Evolutionary conservation across 1,284 basidiomycete genomes (phyloP).

Genomic region (Sutorius eximius): DNA sequence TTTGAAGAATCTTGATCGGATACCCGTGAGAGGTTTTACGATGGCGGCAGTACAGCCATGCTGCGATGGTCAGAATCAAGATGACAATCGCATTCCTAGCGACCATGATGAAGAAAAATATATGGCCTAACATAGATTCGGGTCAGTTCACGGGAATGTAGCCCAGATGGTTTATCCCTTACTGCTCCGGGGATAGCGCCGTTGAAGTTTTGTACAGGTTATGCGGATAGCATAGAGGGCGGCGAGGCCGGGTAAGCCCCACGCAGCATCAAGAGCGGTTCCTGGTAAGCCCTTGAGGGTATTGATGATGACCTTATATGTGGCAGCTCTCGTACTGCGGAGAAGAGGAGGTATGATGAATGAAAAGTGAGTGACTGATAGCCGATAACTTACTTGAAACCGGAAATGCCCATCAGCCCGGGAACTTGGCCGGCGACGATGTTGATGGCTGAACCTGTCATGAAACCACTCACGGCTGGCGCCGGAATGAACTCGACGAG

Average conservation of each 20-base stretch:
- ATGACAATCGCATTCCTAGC: slow-evolving; percentile 88
- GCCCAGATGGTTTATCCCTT: slow-evolving; percentile 18
- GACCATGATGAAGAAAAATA: slow-evolving; percentile 84
- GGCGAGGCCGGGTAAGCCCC: slow-evolving; percentile 79
- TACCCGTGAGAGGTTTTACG: slow-evolving; percentile 59
- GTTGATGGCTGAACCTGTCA: slow-evolving; percentile 89
- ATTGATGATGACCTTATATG: slow-evolving; percentile 90
- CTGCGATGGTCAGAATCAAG: slow-evolving; percentile 79
- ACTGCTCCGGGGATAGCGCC: slow-evolving; percentile 70
- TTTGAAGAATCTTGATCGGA: slow-evolving; percentile 84
- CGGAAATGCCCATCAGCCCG: slow-evolving; percentile 79
- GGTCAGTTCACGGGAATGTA: not conserved
- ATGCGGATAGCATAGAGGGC: slow-evolving; percentile 78
- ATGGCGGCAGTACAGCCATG: slow-evolving; percentile 80
- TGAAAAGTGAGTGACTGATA: not conserved
- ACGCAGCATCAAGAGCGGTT: slow-evolving; percentile 83
- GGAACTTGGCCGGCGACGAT: slow-evolving; percentile 87
- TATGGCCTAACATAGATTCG: slow-evolving; percentile 51
- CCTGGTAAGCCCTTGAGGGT: slow-evolving; percentile 80
- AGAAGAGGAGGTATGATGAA: slow-evolving; percentile 4
- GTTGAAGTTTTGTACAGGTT: slow-evolving; percentile 56
- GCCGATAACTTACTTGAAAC: slow-evolving; percentile 64
- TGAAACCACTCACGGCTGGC: slow-evolving; percentile 91
- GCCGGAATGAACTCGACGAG: slow-evolving; percentile 93
- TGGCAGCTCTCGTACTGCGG: slow-evolving; percentile 75